phyloP scores from a whole-genome alignment of 2,329 filamentous ascomycete species.

The Zymoseptoria brevis region DNA sequence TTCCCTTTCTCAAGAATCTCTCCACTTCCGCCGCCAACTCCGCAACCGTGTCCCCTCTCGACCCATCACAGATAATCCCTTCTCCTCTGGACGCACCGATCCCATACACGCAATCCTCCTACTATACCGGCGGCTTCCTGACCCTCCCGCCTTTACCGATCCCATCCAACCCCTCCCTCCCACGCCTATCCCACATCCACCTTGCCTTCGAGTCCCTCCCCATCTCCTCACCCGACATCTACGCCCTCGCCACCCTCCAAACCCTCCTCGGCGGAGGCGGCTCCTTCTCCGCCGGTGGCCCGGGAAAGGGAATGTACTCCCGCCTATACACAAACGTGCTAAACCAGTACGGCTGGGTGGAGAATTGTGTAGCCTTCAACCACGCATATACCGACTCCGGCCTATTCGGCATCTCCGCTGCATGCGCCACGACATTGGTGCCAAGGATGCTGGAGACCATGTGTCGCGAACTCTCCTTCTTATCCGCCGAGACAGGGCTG shows the following conservation, averaged over 20 bases:
- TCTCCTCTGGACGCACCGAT: constrained; percentile 40
- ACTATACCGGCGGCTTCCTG: constrained; percentile 91
- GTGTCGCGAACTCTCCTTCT: constrained; percentile 75
- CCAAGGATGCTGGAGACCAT: constrained; percentile 87
- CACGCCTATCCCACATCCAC: constrained; percentile 84
- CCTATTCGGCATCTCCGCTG: constrained; percentile 85
- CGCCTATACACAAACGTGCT: constrained; percentile 95
- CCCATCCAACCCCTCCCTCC: constrained; percentile 66
- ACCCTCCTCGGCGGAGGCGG: constrained; percentile 92
- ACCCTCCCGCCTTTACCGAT: constrained; percentile 73
- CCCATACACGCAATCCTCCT: constrained; percentile 58
- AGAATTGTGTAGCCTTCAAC: constrained; percentile 93
- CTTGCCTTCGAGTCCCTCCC: constrained; percentile 92
- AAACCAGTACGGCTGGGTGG: constrained; percentile 96
- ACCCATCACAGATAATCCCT: constrained; percentile 37
- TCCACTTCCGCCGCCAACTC: constrained; percentile 63
- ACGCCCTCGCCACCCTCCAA: constrained; percentile 89
- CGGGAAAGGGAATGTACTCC: constrained; percentile 98
- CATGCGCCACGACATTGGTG: constrained; percentile 71
- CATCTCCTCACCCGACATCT: constrained; percentile 86
- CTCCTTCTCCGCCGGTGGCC: constrained; percentile 91
- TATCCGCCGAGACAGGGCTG: constrained; percentile 70
- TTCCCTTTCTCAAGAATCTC: constrained; percentile 85
- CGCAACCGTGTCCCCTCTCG: constrained; percentile 49
- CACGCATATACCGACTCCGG: constrained; percentile 95